Conservation (phyloP, 768 basidiomycete genomes). For the Pulveroboletus ravenelii region DNA sequence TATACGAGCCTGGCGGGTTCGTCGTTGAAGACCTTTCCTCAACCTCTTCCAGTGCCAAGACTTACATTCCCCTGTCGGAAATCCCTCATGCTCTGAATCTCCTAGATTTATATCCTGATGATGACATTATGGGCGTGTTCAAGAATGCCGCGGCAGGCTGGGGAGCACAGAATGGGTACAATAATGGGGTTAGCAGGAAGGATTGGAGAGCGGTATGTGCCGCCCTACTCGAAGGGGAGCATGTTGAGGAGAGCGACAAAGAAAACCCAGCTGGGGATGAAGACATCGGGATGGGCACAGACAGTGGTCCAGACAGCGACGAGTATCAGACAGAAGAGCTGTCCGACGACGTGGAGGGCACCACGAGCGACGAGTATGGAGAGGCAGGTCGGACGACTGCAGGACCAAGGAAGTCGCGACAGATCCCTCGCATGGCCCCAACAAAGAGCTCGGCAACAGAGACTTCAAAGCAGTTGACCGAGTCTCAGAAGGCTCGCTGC, state of each 20-base stretch:
- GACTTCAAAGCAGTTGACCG: constrained; percentile 34
- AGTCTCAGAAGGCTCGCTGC: constrained; percentile 50
- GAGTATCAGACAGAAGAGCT: constrained; percentile 24
- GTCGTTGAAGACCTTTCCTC: constrained; percentile 22
- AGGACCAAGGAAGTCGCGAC: constrained; percentile 9
- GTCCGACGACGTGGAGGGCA: constrained; percentile 23
- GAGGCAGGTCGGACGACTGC: constrained; percentile 6
- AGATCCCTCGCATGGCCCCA: constrained; percentile 1
- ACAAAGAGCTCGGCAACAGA: background rate
- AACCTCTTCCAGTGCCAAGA: constrained; percentile 2
- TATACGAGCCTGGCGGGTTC: constrained; percentile 29
- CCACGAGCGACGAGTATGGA: constrained; percentile 30
- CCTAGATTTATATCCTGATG: constrained; percentile 66
- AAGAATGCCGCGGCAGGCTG: constrained; percentile 73
- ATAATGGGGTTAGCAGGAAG: constrained; percentile 47
- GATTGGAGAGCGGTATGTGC: constrained; percentile 83
- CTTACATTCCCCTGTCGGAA: constrained; percentile 47
- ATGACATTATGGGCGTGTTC: constrained; percentile 69
- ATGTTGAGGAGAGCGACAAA: constrained; percentile 22
- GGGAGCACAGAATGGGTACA: constrained; percentile 35
- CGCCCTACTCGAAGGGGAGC: constrained; percentile 53
- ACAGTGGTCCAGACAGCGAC: constrained; percentile 31
- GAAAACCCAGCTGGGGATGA: constrained; percentile 10
- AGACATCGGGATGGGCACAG: constrained; percentile 16
- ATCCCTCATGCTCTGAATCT: constrained; percentile 59